These are phyloP conservation scores for Metarhizium rileyi DNA, from an alignment of 2,329 filamentous ascomycete species.

Conservation along the genomic window DNA sequence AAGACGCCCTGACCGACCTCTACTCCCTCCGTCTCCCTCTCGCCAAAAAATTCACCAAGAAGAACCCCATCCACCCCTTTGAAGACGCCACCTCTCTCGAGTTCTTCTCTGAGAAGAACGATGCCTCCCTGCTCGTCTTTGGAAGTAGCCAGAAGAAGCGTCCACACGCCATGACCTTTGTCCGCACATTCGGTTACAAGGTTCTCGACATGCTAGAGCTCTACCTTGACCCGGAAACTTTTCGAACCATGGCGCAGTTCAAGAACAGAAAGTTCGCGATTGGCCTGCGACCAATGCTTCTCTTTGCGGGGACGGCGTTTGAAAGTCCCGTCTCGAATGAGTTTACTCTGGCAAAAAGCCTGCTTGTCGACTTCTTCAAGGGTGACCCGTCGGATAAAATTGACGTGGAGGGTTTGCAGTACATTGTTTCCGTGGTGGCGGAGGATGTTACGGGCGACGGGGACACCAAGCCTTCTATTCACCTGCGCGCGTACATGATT, in stretches of 20 bases:
- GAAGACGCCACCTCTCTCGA: slow-evolving; percentile 80
- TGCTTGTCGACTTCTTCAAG: slow-evolving; percentile 86
- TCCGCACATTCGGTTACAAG: slow-evolving; percentile 76
- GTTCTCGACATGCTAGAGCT: slow-evolving; percentile 93
- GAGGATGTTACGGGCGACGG: slow-evolving; percentile 45
- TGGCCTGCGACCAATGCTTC: slow-evolving; percentile 77
- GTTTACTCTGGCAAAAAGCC: slow-evolving; percentile 77
- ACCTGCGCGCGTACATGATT: slow-evolving; percentile 76
- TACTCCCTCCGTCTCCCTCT: slow-evolving; percentile 76
- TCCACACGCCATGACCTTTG: slow-evolving; percentile 78
- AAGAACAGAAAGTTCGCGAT: slow-evolving; percentile 66
- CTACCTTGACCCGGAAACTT: slow-evolving; percentile 65
- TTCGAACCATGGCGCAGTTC: slow-evolving; percentile 63
- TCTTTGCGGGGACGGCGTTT: slow-evolving; percentile 84
- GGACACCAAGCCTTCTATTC: slow-evolving; percentile 45
- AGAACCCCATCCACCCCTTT: slow-evolving; percentile 92
- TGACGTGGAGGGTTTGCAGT: slow-evolving; percentile 91
- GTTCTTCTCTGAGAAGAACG: slow-evolving; percentile 96
- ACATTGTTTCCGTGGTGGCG: slow-evolving; percentile 73
- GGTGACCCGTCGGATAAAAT: slow-evolving; percentile 67
- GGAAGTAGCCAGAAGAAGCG: slow-evolving; percentile 86
- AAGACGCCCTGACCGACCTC: slow-evolving; percentile 78
- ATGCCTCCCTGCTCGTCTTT: slow-evolving; percentile 76
- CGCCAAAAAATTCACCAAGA: slow-evolving; percentile 89
- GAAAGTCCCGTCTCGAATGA: slow-evolving; percentile 70